A percentile compares a stretch with the other conserved stretches of the same genome.
phyloP scores from a whole-genome alignment of 179 eudicot genomes.

The Spergularia azorica region DNA sequence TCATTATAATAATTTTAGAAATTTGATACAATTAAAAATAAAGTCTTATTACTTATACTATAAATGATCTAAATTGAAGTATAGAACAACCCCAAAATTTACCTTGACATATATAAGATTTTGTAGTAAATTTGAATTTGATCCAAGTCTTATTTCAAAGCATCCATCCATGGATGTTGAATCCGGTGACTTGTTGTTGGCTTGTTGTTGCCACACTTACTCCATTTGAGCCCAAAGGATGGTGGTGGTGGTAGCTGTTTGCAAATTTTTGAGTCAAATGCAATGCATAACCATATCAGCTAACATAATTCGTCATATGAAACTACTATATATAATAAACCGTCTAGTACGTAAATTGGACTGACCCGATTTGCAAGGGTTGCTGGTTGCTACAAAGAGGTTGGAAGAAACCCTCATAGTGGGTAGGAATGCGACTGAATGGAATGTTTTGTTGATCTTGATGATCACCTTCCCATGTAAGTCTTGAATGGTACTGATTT shows the following conservation, averaged over 20 bases:
- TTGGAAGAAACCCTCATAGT: conserved; percentile 42
- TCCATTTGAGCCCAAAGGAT: conserved; percentile 20
- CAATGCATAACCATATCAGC: background rate
- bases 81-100: background rate
- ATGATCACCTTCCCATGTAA: conserved; percentile 34
- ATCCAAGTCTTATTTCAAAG: conserved; percentile 19
- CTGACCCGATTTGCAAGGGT: conserved; percentile 40
- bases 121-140: background rate
- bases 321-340: too few species aligned
- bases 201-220: conserved; percentile 32
- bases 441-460: conserved; percentile 32
- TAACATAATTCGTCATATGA: too few species aligned
- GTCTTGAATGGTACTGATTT: conserved; percentile 21
- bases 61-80: background rate
- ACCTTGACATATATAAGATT: conserved; percentile 26
- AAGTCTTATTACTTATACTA: background rate
- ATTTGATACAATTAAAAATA: background rate
- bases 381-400: conserved; percentile 34
- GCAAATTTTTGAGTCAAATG: background rate
- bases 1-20: background rate
- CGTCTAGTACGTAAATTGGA: background rate
- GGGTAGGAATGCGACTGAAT: conserved; percentile 37
- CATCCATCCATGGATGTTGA: conserved; percentile 40
- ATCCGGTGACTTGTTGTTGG: conserved; percentile 30
- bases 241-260: conserved; percentile 26